Evolutionary conservation across 2,329 filamentous ascomycete species (phyloP).

Genomic region (Amauroascus niger): DNA sequence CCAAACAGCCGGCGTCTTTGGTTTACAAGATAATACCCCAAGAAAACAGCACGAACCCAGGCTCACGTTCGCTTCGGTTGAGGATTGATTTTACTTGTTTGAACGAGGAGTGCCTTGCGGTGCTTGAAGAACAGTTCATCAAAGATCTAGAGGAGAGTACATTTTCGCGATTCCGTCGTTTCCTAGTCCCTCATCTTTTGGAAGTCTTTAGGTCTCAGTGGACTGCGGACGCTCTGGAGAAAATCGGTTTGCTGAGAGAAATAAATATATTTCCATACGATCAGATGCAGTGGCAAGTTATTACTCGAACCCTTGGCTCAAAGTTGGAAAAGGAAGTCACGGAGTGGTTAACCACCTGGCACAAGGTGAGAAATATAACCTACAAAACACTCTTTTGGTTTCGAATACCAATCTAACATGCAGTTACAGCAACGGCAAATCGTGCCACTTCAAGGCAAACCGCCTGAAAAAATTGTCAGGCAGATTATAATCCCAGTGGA

Average conservation of each 20-base stretch:
- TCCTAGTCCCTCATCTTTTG: slow-evolving; percentile 45
- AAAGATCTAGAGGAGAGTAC: slow-evolving; percentile 40
- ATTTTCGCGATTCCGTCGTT: slow-evolving; percentile 39
- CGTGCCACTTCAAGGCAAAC: slow-evolving; percentile 26
- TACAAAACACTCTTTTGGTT: background rate
- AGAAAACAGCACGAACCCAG: slow-evolving; percentile 31
- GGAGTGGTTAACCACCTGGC: slow-evolving; percentile 39
- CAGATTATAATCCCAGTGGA: slow-evolving; percentile 83
- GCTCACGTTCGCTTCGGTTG: slow-evolving; percentile 43
- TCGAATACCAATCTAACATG: background rate
- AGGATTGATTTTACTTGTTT: slow-evolving; percentile 66
- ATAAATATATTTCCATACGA: slow-evolving; percentile 44
- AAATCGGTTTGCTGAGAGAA: slow-evolving; percentile 45
- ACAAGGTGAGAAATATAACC: slow-evolving; percentile 36
- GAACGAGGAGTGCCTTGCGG: slow-evolving; percentile 57
- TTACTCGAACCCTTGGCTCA: slow-evolving; percentile 44
- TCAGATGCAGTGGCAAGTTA: slow-evolving; percentile 45
- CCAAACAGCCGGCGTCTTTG: slow-evolving; percentile 69
- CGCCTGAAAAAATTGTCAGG: slow-evolving; percentile 36
- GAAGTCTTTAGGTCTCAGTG: slow-evolving; percentile 39
- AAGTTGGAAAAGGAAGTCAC: slow-evolving; percentile 35
- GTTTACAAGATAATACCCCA: slow-evolving; percentile 60
- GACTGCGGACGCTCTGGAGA: slow-evolving; percentile 44
- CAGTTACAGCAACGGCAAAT: slow-evolving; percentile 26
- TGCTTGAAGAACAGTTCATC: slow-evolving; percentile 40